Evolutionary conservation across 2,329 filamentous ascomycete species (phyloP), one percentile per base, ranked within the genome.

Genomic region (Phialophora tarda): DNA sequence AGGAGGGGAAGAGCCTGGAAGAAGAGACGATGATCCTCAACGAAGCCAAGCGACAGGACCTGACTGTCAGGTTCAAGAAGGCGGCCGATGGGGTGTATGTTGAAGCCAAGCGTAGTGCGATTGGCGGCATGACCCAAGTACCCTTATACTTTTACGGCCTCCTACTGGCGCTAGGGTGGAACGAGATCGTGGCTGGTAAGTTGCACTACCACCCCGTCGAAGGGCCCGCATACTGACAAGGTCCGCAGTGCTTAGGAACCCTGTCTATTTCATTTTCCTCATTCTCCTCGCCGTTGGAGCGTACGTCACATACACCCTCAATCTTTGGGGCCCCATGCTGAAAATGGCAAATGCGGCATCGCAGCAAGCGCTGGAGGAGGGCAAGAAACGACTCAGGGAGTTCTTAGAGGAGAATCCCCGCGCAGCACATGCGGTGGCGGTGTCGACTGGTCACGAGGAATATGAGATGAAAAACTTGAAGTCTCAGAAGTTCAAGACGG

Each of bases 11-110:
- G 85, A 96, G 91, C 70, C 82, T 97, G 24, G 93, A 97, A 75
- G 95, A 98, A 77, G 95, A 99, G 80, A 97, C 96, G 88, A 95
- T 91, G 0, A 87, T 98, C n/a, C 84, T 99, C 55, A 90, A 89
- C 74, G 94, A 98, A 79, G 85, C 88, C 71, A 97, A 97, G 81
- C 87, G 91, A 67, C 91, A 96, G 76, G 93, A 99, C 76, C 85
- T 99, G 30, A 92, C 93, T 10, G 90, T 96, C 14, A 87, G 95
- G 63, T 99, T 99, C 85, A 98, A 97, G 85, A 98, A 98, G 85
- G 95, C 92, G 41, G 95, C 95, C 1, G 95, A 99, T 76, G 95
- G 93, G 7, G 94, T 99, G 3, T 99, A 97, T 74, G 93, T 99
- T 50, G 95, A 99, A 81, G 95, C 95, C 58, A 99, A 99, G 85